Evolutionary conservation across 2,329 filamentous ascomycete species (phyloP), one percentile per base, ranked within the genome.

Genomic region (Teratosphaeria viscida): DNA sequence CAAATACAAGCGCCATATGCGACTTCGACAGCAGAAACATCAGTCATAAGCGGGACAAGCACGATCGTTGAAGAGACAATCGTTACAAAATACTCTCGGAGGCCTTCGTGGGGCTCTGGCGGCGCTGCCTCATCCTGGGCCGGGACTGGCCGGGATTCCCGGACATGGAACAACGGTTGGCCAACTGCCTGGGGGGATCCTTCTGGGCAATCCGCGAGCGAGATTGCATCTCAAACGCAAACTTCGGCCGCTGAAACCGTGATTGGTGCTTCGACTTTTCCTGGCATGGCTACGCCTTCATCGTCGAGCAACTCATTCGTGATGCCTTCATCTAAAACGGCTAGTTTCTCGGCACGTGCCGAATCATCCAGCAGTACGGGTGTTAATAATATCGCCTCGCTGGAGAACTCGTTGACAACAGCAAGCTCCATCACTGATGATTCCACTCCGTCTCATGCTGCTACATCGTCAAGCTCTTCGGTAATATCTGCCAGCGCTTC

Each of bases 1-100:
- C 66, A 67, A 55, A 54, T 53, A n/a, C 47, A 58, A 35, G 35
- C 35, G 19, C 47, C 47, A n/a, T 65, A 26, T 60, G 66, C 39
- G 57, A 35, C 26, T 11, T 57, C n/a, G 54, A 58, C 57, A 14
- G 29, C 43, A 27, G 16, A 60, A 12, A 35, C 58, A 5, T 27
- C 53, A 23, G 29, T 26, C 54, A 32, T 32, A 32, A 19, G 34
- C 16, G 23, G 37, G 7, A 35, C 55, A 23, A 35, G 37, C 34
- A 37, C 55, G 19, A 27, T n/a, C n/a, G n/a, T 37, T 3, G 26
- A 5, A 54, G 14, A n/a, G 27, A 54, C 27, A 14, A 32, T 12
- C 6, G 12, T 32, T n/a, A 16, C 52, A 4, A n/a, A 26, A 23
- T 54, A 32, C 7, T 14, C 23, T 26, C 32, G 26, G 52, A 16